Evolutionary conservation across 345 rosid genomes (phyloP).

Genomic region (Raphanus sativus): DNA sequence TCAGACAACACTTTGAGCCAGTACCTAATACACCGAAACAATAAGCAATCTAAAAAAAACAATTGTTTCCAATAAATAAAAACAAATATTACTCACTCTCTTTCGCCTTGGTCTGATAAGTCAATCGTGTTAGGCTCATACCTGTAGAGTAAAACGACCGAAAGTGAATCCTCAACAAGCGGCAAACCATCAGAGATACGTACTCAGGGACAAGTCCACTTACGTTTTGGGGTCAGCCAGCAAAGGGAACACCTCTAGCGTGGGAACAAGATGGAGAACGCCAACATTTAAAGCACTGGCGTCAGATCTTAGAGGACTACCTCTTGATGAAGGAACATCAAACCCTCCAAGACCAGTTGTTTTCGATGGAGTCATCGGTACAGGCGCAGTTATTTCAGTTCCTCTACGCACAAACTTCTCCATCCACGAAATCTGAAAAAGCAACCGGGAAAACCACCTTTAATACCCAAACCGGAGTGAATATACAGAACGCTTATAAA

Average conservation of each 20-base stretch:
- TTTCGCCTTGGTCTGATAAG: slow-evolving; percentile 75
- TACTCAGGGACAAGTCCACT: slow-evolving; percentile 43
- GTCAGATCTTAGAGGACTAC: slow-evolving; percentile 84
- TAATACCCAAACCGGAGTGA: not conserved
- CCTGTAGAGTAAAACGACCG: slow-evolving; percentile 44
- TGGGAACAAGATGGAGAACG: slow-evolving; percentile 95
- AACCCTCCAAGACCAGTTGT: slow-evolving; percentile 99
- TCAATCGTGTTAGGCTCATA: slow-evolving; percentile 97
- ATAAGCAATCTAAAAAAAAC: not conserved
- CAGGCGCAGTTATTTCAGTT: slow-evolving; percentile 96
- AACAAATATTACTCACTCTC: slow-evolving; percentile 63
- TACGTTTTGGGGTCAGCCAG: slow-evolving; percentile 82
- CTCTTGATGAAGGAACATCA: slow-evolving; percentile 95
- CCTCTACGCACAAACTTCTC: slow-evolving; percentile 91
- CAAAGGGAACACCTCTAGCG: slow-evolving; percentile 90
- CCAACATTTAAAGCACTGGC: slow-evolving; percentile 96
- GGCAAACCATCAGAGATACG: not conserved
- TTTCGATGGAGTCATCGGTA: slow-evolving; percentile 90
- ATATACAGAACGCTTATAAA: slow-evolving; percentile 15
- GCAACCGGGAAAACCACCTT: not conserved
- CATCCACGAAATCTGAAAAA: slow-evolving; percentile 91
- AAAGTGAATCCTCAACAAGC: not conserved
- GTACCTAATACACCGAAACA: slow-evolving; percentile 54
- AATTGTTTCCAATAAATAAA: not conserved
- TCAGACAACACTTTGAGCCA: slow-evolving; percentile 96